phyloP scores from a whole-genome alignment of 345 rosid species.

The Murraya paniculata region DNA sequence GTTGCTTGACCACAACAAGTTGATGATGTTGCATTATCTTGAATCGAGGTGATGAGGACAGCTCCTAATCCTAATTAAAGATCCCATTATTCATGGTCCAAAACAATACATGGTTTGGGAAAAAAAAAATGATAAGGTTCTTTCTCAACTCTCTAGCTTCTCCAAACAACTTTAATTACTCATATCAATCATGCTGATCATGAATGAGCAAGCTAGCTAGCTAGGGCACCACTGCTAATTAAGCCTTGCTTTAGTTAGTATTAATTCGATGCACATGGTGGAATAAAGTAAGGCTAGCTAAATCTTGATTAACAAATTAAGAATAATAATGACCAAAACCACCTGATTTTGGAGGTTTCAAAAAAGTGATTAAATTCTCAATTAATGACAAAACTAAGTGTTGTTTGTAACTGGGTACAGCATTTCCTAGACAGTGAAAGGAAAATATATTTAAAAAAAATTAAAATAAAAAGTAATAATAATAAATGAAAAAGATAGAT shows the following conservation, averaged over 20 bases:
- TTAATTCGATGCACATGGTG: background rate
- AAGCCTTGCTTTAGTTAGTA: background rate
- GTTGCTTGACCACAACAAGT: background rate
- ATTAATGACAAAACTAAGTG: background rate
- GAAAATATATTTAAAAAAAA: background rate
- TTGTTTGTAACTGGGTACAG: background rate
- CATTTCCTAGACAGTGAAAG: constrained; percentile 13
- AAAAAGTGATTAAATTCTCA: background rate
- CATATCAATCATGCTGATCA: no score
- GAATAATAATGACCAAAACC: background rate
- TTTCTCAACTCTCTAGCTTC: no score
- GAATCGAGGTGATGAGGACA: constrained; percentile 14
- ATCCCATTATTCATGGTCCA: constrained; percentile 15
- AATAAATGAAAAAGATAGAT: background rate
- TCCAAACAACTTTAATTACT: no score
- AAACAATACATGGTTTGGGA: background rate
- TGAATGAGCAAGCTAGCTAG: no score
- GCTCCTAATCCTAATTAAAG: constrained; percentile 2
- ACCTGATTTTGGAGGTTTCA: constrained; percentile 1
- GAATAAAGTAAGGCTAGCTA: background rate
- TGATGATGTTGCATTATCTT: background rate
- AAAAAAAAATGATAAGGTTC: no score
- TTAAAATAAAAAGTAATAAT: background rate
- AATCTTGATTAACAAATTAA: background rate
- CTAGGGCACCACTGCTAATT: background rate